These are phyloP conservation scores for Marasmius oreades DNA, from an alignment of 1,284 basidiomycete genomes.

Conservation along the genomic window DNA sequence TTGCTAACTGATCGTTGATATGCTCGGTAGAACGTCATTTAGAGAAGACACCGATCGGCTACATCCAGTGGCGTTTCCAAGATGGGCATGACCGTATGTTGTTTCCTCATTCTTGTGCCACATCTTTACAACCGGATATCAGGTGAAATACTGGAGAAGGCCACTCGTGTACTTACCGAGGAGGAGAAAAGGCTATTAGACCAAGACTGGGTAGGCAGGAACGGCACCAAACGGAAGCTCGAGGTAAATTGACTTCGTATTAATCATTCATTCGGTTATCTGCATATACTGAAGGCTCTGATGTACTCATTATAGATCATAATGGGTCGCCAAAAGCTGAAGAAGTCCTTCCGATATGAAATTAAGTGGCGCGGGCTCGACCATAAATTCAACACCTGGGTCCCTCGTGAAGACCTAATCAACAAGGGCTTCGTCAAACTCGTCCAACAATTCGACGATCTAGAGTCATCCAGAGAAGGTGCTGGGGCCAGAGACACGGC, in stretches of 20 bases:
- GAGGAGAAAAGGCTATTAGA: constrained; percentile 86
- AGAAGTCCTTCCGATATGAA: constrained; percentile 95
- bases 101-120: constrained; percentile 11
- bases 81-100: constrained; percentile 93
- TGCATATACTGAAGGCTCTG: constrained; percentile 6
- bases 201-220: constrained; percentile 87
- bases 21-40: constrained; percentile 73
- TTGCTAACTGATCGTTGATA: constrained; percentile 2
- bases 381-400: constrained; percentile 93
- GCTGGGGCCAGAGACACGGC: constrained; percentile 86
- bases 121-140: constrained; percentile 13
- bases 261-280: constrained; percentile 3
- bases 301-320: constrained; percentile 51
- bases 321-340: constrained; percentile 97
- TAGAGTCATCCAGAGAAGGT: constrained; percentile 92
- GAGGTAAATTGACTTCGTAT: constrained; percentile 58
- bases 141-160: constrained; percentile 91
- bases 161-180: constrained; percentile 84
- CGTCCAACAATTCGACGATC: constrained; percentile 94
- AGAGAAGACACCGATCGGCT: constrained; percentile 93
- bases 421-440: constrained; percentile 90
- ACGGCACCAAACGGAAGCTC: constrained; percentile 89
- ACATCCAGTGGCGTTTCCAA: constrained; percentile 99
- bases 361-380: constrained; percentile 96
- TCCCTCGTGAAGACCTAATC: constrained; percentile 86